Conservation (phyloP, 306 rosid genomes). For the Vicia villosa region DNA sequence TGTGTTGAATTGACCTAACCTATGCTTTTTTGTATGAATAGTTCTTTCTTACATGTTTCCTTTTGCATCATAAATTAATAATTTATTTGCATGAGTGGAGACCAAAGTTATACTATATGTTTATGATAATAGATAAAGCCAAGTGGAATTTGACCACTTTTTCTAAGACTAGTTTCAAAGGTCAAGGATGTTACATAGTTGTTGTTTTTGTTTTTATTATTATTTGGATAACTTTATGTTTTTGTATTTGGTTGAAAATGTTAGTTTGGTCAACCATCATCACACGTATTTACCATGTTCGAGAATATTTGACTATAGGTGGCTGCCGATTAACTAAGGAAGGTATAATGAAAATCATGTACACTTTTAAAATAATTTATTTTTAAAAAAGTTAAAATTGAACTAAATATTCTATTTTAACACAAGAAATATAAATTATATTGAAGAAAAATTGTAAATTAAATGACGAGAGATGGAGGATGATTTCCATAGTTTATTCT, state of each 20-base stretch:
- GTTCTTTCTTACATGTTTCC: conserved; percentile 24
- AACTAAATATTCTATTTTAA: no score
- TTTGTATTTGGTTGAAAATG: conserved; percentile 9
- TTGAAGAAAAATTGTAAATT: no score
- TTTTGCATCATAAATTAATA: conserved; percentile 3
- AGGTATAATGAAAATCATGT: not conserved
- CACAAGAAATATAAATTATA: no score
- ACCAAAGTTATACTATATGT: not conserved
- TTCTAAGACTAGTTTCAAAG: conserved; percentile 16
- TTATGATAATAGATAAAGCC: not conserved
- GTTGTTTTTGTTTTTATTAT: not conserved
- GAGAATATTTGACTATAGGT: not conserved
- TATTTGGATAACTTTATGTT: not conserved
- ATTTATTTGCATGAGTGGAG: not conserved
- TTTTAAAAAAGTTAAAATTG: no score
- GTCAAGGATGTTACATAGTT: conserved; percentile 23
- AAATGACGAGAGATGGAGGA: no score
- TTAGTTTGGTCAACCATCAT: not conserved
- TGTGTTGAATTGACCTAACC: conserved; percentile 33
- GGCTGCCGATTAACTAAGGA: not conserved
- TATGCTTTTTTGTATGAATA: not conserved
- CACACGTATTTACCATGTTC: not conserved
- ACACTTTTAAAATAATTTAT: not conserved
- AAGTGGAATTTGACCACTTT: conserved; percentile 16
- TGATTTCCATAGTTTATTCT: no score